These are phyloP conservation scores for Naematelia aurantialba DNA, from an alignment of 768 basidiomycete species.

Conservation along the genomic window DNA sequence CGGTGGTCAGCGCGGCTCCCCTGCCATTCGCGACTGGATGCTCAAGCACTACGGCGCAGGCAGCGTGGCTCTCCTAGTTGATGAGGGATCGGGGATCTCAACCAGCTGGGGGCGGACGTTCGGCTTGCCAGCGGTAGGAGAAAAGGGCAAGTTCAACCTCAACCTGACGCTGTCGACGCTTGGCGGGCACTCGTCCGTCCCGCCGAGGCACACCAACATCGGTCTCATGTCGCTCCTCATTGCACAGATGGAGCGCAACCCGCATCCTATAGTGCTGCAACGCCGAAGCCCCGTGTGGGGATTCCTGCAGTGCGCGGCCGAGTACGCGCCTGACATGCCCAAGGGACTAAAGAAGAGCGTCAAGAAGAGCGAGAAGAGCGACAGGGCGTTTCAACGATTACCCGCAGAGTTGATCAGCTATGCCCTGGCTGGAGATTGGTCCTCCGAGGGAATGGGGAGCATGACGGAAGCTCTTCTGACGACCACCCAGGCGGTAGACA, in stretches of 20 bases:
- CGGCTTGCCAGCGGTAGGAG: slow-evolving; percentile 45
- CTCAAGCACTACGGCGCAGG: slow-evolving; percentile 65
- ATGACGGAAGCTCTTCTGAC: slow-evolving; percentile 11
- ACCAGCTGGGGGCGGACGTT: slow-evolving; percentile 31
- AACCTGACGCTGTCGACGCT: slow-evolving; percentile 47
- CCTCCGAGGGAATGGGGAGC: slow-evolving; percentile 3
- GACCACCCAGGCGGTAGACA: slow-evolving; percentile 69
- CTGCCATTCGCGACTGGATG: slow-evolving; percentile 54
- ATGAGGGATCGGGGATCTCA: slow-evolving; percentile 69
- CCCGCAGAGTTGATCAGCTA: slow-evolving; percentile 9
- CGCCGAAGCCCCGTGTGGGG: slow-evolving; percentile 25
- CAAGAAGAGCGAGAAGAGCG: slow-evolving; percentile 4
- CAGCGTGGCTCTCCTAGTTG: slow-evolving; percentile 67
- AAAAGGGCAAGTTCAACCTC: slow-evolving; percentile 44
- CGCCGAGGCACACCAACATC: slow-evolving; percentile 72
- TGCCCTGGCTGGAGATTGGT: slow-evolving; percentile 7
- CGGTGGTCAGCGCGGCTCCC: slow-evolving; percentile 50
- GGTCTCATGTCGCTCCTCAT: slow-evolving; percentile 71
- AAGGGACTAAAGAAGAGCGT: slow-evolving; percentile 53
- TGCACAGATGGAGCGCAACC: slow-evolving; percentile 64
- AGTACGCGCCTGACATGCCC: slow-evolving; percentile 60
- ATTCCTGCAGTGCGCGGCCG: slow-evolving; percentile 62
- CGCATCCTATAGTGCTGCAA: slow-evolving; percentile 49
- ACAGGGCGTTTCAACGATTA: slow-evolving; percentile 18
- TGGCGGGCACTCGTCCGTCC: slow-evolving; percentile 82